phyloP scores from a whole-genome alignment of 176 grass and related monocot species.

The Oropetium thomaeum region DNA sequence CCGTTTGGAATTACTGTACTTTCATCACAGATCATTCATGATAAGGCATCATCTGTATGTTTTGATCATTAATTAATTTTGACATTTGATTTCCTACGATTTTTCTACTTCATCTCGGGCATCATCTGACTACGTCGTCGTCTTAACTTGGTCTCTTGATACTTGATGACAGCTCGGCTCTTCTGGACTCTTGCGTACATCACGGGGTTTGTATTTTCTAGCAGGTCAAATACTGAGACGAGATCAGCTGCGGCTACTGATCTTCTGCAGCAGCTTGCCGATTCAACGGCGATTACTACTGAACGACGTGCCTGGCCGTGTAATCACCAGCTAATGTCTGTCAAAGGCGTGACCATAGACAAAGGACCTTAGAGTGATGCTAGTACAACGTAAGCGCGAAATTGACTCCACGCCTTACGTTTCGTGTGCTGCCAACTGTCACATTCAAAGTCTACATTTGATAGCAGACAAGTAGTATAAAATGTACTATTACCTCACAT shows the following conservation, averaged over 20 bases:
- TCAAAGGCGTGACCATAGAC: constrained; percentile 1
- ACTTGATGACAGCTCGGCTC: no score
- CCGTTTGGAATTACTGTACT: no score
- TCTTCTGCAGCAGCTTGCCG: background rate
- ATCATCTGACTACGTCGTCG: no score
- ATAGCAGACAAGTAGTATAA: background rate
- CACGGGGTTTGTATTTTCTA: background rate
- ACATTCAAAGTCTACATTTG: background rate
- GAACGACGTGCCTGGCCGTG: background rate
- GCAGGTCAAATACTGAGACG: background rate
- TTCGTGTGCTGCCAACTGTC: background rate
- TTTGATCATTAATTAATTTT: no score
- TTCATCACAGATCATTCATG: no score
- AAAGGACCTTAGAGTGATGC: no score
- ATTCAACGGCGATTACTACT: background rate
- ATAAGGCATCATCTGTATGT: no score
- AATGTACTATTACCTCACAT: no score
- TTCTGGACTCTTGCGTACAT: no score
- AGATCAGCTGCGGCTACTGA: background rate
- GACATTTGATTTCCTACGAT: no score
- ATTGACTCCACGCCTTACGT: background rate
- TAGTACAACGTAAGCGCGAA: background rate
- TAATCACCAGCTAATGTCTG: background rate
- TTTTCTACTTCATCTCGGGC: no score
- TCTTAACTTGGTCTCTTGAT: no score